Evolutionary conservation across 768 basidiomycete species (phyloP).

Genomic region (Sporobolomyces roseus): DNA sequence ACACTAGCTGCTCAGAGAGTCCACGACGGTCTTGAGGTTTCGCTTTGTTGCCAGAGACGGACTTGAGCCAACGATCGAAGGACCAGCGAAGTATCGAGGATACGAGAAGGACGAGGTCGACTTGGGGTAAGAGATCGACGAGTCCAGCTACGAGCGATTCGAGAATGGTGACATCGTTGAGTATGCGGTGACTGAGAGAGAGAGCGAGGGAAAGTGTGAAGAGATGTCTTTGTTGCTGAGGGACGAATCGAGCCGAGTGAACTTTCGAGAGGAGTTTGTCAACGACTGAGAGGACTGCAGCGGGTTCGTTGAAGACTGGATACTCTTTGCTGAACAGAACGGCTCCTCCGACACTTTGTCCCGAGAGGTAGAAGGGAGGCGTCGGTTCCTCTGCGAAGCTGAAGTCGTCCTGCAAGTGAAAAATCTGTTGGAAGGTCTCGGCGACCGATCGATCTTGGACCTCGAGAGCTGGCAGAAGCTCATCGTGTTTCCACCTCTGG

Average conservation of each 20-base stretch:
- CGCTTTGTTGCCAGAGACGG: slow-evolving; percentile 51
- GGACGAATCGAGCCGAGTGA: slow-evolving; percentile 66
- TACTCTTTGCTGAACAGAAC: slow-evolving; percentile 60
- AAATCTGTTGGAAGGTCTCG: slow-evolving; percentile 4
- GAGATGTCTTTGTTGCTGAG: slow-evolving; percentile 73
- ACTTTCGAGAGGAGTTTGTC: slow-evolving; percentile 67
- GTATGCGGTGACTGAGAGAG: slow-evolving; percentile 58
- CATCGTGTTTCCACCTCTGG: neutral
- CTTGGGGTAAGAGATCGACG: slow-evolving; percentile 62
- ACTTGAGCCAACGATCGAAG: slow-evolving; percentile 57
- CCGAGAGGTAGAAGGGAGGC: slow-evolving; percentile 21
- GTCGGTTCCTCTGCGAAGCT: neutral
- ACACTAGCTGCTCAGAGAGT: slow-evolving; percentile 40
- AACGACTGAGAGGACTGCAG: slow-evolving; percentile 67
- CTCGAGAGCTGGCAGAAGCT: neutral
- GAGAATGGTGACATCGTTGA: slow-evolving; percentile 61
- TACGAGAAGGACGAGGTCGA: slow-evolving; percentile 56
- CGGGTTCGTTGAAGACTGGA: slow-evolving; percentile 53
- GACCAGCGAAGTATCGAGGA: slow-evolving; percentile 52
- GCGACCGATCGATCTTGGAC: neutral
- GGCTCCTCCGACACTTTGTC: slow-evolving; percentile 55
- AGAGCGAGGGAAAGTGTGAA: slow-evolving; percentile 72
- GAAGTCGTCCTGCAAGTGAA: neutral
- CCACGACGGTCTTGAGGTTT: neutral
- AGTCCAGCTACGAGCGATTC: slow-evolving; percentile 66